A percentile compares a stretch with the other conserved stretches of the same genome.
phyloP scores from a whole-genome alignment of 1,284 basidiomycete species.

The Fomitopsis pinicola region DNA sequence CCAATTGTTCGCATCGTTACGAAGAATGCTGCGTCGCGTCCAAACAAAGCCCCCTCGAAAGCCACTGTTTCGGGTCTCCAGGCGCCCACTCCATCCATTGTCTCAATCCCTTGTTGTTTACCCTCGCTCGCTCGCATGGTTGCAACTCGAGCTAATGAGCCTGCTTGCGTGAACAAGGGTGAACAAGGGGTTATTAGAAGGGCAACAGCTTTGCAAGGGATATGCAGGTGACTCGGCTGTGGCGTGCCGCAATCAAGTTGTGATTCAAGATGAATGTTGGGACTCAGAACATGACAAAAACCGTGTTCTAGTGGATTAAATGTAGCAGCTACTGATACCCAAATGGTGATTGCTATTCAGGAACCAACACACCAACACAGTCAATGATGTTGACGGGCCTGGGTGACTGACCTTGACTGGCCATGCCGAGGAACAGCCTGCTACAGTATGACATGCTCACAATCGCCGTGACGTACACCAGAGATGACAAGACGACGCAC shows the following conservation, averaged over 20 bases:
- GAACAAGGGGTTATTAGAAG: too few relatives aligned
- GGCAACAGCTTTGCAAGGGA: too few relatives aligned
- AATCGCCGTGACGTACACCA: not conserved
- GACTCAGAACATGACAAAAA: not conserved
- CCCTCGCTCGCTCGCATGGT: too few relatives aligned
- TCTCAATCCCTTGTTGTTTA: not conserved
- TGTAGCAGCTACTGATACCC: not conserved
- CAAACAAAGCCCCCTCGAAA: not conserved
- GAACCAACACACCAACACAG: not conserved
- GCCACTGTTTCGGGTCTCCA: not conserved
- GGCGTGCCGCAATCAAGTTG: too few relatives aligned
- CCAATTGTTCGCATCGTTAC: constrained; percentile 9
- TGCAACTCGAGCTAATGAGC: too few relatives aligned
- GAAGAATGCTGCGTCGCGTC: not conserved
- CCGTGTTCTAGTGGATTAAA: not conserved
- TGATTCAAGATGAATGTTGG: not conserved
- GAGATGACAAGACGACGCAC: not conserved
- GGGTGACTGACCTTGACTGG: not conserved
- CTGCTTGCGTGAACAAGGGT: too few relatives aligned
- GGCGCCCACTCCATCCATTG: not conserved
- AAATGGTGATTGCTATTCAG: not conserved
- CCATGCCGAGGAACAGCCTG: not conserved
- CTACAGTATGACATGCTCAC: not conserved
- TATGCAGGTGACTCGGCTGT: too few relatives aligned
- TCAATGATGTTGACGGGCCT: not conserved